Base-by-base conservation (phyloP, 108 stramenopile species). In the Skeletonema potamos region DNA sequence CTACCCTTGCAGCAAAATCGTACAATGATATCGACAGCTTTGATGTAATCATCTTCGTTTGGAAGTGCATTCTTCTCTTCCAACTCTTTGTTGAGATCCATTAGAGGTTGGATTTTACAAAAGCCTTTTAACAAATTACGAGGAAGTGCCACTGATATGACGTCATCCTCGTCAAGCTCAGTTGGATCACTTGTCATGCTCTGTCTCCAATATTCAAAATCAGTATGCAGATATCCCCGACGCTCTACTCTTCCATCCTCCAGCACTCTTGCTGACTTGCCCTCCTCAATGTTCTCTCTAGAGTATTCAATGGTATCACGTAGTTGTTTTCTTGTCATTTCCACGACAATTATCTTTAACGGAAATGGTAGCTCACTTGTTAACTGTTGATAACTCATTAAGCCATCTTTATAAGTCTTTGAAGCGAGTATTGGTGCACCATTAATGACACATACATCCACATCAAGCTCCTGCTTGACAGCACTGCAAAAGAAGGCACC, bases 281-380 rank as follows among this genome's bases (percentile, higher is more conserved):
- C 77, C 7, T 83, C 75, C 51, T 87, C 92, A 18, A 81, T 56
- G 65, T 85, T 62, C 4, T 57, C 83, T 46, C 93, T 70, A 28
- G 88, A 89, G 62, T 81, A 89, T 8, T 76, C 18, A 48, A 94
- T 84, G 4, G 90, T 90, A 32, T 84, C 81, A 22, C 79, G 61
- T 27, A 94, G 58, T 28, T 76, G 81, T 27, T 63, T 58, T 56
- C 87, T 72, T 32, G 82, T 79, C 87, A 94, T 89, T 9, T 76
- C 63, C 8, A 90, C 87, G 5, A 88, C 85, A 30, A 91, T 67
- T 72, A 94, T 88, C 77, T 94, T 91, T 10, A 88, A 82, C 1
- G 93, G 93, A 74, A 91, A 94, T 11, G 93, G 93, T n/a, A 94
- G 71, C 72, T 91, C 93, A 44, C 77, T 74, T 54, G 83, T 84